A percentile compares a stretch with the other conserved stretches of the same genome.
phyloP scores from a whole-genome alignment of 176 grass and related monocot genomes.

The Echinochloa phyllopogon region DNA sequence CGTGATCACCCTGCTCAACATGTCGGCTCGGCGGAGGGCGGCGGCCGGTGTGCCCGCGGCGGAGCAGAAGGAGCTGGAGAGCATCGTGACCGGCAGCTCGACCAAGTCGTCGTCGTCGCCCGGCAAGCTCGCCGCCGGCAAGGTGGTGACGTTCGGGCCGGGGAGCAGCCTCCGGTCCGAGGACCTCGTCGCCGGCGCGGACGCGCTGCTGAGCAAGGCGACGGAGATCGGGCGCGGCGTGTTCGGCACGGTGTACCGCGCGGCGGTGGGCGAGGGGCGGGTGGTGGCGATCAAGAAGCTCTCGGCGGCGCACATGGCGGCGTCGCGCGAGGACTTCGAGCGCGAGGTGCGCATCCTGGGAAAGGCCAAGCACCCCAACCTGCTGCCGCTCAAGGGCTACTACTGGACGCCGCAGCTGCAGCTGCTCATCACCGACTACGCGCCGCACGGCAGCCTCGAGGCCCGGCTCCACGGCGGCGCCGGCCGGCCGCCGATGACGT shows the following conservation, averaged over 20 bases:
- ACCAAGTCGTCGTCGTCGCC: conserved; percentile 37
- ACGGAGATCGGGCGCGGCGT: conserved; percentile 66
- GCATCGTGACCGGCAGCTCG: conserved; percentile 46
- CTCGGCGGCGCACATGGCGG: conserved; percentile 48
- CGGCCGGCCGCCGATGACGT: conserved; percentile 46
- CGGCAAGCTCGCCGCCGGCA: conserved; percentile 59
- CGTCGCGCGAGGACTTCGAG: conserved; percentile 83
- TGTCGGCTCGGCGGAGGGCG: conserved; percentile 64
- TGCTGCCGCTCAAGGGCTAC: conserved; percentile 83
- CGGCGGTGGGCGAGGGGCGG: conserved; percentile 51
- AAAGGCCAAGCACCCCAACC: conserved; percentile 81
- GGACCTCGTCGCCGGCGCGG: conserved; percentile 72
- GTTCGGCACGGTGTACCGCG: conserved; percentile 76
- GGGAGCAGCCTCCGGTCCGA: conserved; percentile 67
- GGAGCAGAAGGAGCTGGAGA: conserved; percentile 62
- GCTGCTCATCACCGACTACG: conserved; percentile 82
- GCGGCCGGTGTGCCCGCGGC: neutral
- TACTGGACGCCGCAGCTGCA: conserved; percentile 96
- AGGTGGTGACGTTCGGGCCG: conserved; percentile 78
- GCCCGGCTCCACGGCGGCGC: conserved; percentile 59
- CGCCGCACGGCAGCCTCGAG: conserved; percentile 76
- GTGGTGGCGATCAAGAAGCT: conserved; percentile 79
- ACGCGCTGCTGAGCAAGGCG: conserved; percentile 80
- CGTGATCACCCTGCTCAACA: conserved; percentile 73
- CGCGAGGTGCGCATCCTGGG: conserved; percentile 82